These are phyloP conservation scores for Agrocybe pediades DNA, from an alignment of 768 basidiomycete genomes.

Conservation along the genomic window DNA sequence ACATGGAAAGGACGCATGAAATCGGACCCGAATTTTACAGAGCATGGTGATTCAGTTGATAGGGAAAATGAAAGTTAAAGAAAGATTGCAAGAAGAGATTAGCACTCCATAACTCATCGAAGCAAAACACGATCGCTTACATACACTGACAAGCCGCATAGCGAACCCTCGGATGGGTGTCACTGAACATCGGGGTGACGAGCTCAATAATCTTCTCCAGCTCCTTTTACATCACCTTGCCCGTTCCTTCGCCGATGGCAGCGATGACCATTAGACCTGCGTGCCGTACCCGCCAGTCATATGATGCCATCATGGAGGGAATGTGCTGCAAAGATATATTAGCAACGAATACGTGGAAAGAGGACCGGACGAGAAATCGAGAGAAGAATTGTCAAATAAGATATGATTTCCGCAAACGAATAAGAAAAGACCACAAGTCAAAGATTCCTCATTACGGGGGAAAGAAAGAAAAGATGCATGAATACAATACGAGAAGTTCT, in stretches of 20 bases:
- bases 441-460: too few species aligned
- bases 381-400: neutral
- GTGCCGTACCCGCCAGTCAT: conserved; percentile 85
- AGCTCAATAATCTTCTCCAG: conserved; percentile 83
- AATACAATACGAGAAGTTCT: neutral
- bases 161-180: conserved; percentile 76
- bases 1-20: too few species aligned
- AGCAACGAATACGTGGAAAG: too few species aligned
- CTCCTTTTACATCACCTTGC: conserved; percentile 80
- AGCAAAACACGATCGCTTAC: too few species aligned
- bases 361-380: neutral
- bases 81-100: neutral
- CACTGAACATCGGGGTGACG: conserved; percentile 75
- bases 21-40: too few species aligned
- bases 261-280: conserved; percentile 89
- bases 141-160: conserved; percentile 86
- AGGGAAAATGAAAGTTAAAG: neutral
- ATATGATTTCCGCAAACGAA: too few species aligned
- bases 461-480: neutral
- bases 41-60: too few species aligned
- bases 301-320: conserved; percentile 77
- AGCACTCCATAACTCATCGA: neutral
- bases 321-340: too few species aligned
- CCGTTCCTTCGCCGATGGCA: conserved; percentile 82
- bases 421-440: too few species aligned